These are phyloP conservation scores for Hippophae rhamnoides DNA, from an alignment of 306 rosid species.

Conservation along the genomic window DNA sequence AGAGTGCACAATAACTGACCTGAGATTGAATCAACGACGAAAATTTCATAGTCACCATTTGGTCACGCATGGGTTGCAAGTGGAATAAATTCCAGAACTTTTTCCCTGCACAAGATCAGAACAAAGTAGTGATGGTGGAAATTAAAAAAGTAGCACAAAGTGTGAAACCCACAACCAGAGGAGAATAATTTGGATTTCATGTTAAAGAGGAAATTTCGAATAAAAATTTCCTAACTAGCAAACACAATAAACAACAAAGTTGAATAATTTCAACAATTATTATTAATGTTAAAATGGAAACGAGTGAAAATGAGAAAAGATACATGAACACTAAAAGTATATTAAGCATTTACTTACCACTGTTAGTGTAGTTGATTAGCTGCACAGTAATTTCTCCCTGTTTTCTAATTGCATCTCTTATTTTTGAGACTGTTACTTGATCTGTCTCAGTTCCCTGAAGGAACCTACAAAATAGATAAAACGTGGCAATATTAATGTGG, in stretches of 20 bases:
- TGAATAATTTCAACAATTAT: no score
- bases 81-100: slow-evolving; percentile 92
- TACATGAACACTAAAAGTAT: not conserved
- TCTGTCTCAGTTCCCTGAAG: slow-evolving; percentile 97
- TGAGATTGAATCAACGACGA: slow-evolving; percentile 11
- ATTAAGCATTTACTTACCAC: slow-evolving; percentile 43
- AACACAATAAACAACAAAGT: no score
- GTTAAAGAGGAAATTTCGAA: no score
- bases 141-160: not conserved
- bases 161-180: not conserved
- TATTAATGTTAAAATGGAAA: not conserved
- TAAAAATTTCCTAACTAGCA: no score
- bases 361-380: slow-evolving; percentile 84
- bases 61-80: slow-evolving; percentile 94
- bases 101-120: slow-evolving; percentile 52
- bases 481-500: slow-evolving; percentile 3
- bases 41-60: slow-evolving; percentile 44
- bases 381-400: slow-evolving; percentile 88
- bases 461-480: slow-evolving; percentile 45
- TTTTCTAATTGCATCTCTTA: slow-evolving; percentile 74
- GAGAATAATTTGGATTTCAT: no score
- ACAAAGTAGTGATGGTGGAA: slow-evolving; percentile 1
- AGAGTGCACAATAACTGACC: not conserved
- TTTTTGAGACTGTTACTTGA: slow-evolving; percentile 48
- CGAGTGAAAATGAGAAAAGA: slow-evolving; percentile 5